Evolutionary conservation across 441 rosid genomes (phyloP).

Genomic region (Bruguiera hainesii): DNA sequence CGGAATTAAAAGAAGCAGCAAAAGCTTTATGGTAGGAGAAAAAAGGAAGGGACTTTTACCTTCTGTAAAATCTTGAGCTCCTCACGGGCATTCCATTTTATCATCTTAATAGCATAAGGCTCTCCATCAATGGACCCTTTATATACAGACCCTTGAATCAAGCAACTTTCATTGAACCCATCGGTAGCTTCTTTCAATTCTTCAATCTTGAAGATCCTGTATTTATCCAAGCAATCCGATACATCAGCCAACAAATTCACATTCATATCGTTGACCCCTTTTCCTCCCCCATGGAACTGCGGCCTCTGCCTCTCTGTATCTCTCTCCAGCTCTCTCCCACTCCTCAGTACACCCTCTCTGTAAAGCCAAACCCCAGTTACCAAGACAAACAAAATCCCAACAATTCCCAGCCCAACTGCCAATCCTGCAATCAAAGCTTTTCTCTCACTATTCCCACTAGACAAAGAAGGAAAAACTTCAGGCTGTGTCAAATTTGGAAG

Average conservation of each 20-base stretch:
- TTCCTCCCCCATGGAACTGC: slow-evolving; percentile 14
- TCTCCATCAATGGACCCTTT: slow-evolving; percentile 49
- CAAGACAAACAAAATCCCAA: slow-evolving; percentile 34
- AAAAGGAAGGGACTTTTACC: slow-evolving; percentile 28
- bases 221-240: slow-evolving; percentile 67
- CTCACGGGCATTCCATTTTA: slow-evolving; percentile 67
- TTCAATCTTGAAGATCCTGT: slow-evolving; percentile 52
- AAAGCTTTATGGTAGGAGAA: not conserved
- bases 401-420: slow-evolving; percentile 46
- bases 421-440: slow-evolving; percentile 43
- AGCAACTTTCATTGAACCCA: slow-evolving; percentile 37
- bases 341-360: slow-evolving; percentile 29
- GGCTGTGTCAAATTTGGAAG: slow-evolving; percentile 53
- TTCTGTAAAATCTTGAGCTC: slow-evolving; percentile 72
- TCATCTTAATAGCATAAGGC: slow-evolving; percentile 60
- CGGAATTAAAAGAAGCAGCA: slow-evolving; percentile 7
- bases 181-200: slow-evolving; percentile 60
- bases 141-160: slow-evolving; percentile 69
- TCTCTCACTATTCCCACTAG: slow-evolving; percentile 32
- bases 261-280: slow-evolving; percentile 33
- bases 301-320: slow-evolving; percentile 26
- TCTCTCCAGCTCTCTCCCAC: slow-evolving; percentile 17
- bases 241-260: slow-evolving; percentile 61
- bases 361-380: slow-evolving; percentile 20
- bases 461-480: slow-evolving; percentile 16